These are phyloP conservation scores for Apocynum venetum DNA, from an alignment of 257 asterid species.

Conservation along the genomic window DNA sequence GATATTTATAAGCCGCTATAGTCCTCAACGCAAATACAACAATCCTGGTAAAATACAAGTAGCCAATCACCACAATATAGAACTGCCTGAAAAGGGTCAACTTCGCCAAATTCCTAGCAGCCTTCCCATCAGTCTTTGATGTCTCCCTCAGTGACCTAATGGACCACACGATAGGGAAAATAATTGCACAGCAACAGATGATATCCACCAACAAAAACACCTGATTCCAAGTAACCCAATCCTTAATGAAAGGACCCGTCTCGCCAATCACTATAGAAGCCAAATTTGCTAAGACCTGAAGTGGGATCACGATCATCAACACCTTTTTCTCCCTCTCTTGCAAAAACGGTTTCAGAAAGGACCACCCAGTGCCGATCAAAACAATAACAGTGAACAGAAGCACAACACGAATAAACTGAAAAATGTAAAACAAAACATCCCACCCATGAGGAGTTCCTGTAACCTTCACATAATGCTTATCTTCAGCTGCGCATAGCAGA, in stretches of 20 bases:
- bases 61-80: conserved; percentile 90
- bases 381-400: conserved; percentile 82
- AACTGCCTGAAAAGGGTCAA: conserved; percentile 93
- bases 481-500: conserved; percentile 84
- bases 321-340: conserved; percentile 95
- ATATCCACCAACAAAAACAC: conserved; percentile 87
- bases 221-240: conserved; percentile 96
- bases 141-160: conserved; percentile 95
- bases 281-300: conserved; percentile 84
- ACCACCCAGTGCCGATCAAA: conserved; percentile 91
- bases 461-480: conserved; percentile 89
- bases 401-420: conserved; percentile 82
- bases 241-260: conserved; percentile 92
- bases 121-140: conserved; percentile 96
- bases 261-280: conserved; percentile 95
- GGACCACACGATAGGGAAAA: conserved; percentile 96
- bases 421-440: conserved; percentile 93
- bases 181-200: conserved; percentile 85
- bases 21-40: conserved; percentile 92
- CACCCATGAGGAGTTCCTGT: conserved; percentile 98
- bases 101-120: conserved; percentile 87
- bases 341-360: conserved; percentile 82
- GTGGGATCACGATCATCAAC: conserved; percentile 95
- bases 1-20: conserved; percentile 85
- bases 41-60: conserved; percentile 88